A percentile compares a stretch with the other conserved stretches of the same genome.
phyloP scores from a whole-genome alignment of 495 filamentous ascomycete species.

The Neurospora africana region DNA sequence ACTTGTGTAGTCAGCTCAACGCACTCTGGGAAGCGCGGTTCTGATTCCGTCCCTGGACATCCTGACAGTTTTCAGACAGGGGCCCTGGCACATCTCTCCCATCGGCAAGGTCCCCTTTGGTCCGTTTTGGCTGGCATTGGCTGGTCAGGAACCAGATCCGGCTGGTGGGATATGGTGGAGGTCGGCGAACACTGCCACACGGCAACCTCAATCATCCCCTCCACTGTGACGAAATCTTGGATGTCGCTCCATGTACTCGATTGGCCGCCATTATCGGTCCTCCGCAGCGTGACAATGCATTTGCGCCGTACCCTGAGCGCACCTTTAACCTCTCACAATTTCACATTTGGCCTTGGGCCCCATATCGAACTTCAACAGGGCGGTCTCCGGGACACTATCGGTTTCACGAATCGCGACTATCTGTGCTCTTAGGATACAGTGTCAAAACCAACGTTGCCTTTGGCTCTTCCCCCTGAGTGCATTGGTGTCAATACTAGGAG shows the following conservation, averaged over 20 bases:
- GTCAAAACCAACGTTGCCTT: neutral
- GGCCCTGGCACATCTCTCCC: neutral
- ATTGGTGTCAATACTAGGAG: neutral
- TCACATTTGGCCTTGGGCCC: neutral
- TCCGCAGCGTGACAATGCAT: neutral
- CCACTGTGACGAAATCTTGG: neutral
- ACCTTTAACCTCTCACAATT: neutral
- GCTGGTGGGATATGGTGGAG: constrained; percentile 1
- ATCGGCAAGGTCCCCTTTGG: neutral
- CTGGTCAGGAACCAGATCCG: neutral
- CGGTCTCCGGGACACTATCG: neutral
- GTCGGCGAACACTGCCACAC: constrained; percentile 2
- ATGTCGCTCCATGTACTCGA: neutral
- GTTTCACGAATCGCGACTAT: neutral
- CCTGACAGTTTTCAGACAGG: neutral
- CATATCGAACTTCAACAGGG: neutral
- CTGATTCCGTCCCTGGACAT: neutral
- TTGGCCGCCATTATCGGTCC: neutral
- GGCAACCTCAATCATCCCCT: neutral
- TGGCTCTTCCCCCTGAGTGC: neutral
- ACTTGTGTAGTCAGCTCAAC: neutral
- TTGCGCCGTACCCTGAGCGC: neutral
- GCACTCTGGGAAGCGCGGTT: neutral
- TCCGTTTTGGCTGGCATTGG: neutral
- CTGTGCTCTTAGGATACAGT: neutral